A percentile compares a stretch with the other conserved stretches of the same genome.
These are phyloP conservation scores for Peniophora sp. DNA, from an alignment of 1,284 basidiomycete species.

Conservation along the genomic window DNA sequence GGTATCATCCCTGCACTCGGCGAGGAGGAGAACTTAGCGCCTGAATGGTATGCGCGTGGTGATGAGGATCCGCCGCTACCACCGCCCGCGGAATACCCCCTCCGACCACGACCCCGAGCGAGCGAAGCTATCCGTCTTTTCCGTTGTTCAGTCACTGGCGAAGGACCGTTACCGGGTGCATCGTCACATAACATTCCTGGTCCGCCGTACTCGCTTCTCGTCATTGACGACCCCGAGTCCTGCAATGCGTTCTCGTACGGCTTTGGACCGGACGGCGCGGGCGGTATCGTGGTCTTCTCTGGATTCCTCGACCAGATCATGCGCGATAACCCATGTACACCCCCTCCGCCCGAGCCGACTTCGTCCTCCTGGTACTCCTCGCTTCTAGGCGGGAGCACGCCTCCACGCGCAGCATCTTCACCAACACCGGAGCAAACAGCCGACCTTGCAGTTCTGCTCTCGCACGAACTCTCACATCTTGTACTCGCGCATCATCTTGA, in stretches of 20 bases:
- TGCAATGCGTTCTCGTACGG: conserved; percentile 88
- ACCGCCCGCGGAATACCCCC: conserved; percentile 64
- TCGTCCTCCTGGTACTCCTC: conserved; percentile 37
- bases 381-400: conserved; percentile 38
- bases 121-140: conserved; percentile 53
- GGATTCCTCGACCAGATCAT: conserved; percentile 82
- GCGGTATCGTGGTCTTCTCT: conserved; percentile 84
- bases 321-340: conserved; percentile 22
- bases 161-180: conserved; percentile 21
- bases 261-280: conserved; percentile 83
- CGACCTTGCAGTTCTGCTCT: conserved; percentile 77
- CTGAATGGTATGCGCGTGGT: conserved; percentile 47
- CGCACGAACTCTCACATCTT: conserved; percentile 85
- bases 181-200: conserved; percentile 59
- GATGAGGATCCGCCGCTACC: conserved; percentile 51
- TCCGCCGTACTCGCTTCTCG: conserved; percentile 78
- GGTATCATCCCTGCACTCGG: conserved; percentile 57
- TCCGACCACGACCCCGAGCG: conserved; percentile 64
- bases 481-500: conserved; percentile 86
- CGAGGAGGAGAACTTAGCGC: conserved; percentile 42
- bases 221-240: conserved; percentile 74
- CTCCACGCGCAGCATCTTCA: conserved; percentile 26
- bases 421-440: conserved; percentile 76
- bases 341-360: conserved; percentile 17
- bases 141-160: conserved; percentile 34